Percentiles rank a stretch among this genome's conserved stretches.
Conservation (phyloP, 2,329 filamentous ascomycete species). For the Fusarium piperis region DNA sequence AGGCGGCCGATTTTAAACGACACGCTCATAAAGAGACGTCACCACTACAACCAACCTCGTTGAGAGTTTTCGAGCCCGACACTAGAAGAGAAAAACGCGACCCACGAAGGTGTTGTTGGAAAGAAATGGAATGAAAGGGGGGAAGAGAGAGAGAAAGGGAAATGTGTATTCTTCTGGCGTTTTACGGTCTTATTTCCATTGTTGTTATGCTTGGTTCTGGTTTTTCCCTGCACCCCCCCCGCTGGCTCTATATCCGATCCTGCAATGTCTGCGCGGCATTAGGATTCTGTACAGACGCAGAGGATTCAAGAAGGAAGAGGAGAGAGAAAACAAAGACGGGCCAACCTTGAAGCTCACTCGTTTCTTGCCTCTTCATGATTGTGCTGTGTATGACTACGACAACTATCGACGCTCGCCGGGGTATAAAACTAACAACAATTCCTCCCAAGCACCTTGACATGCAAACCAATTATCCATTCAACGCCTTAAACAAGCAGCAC, state of each 20-base stretch:
- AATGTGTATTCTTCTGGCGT: conserved; percentile 38
- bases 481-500: conserved; percentile 27
- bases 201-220: conserved; percentile 33
- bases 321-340: conserved; percentile 37
- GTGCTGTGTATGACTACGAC: not conserved
- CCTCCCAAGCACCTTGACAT: not conserved
- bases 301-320: conserved; percentile 38
- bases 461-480: conserved; percentile 19
- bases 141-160: conserved; percentile 11
- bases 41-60: not conserved
- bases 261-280: conserved; percentile 31
- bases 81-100: conserved; percentile 25
- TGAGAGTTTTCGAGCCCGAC: not conserved
- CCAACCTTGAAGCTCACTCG: conserved; percentile 26
- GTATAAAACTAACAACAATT: conserved; percentile 13
- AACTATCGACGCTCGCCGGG: conserved; percentile 9
- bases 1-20: conserved; percentile 34
- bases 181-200: conserved; percentile 35
- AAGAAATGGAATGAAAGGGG: not conserved
- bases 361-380: not conserved
- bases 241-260: conserved; percentile 34
- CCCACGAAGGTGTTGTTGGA: conserved; percentile 26
- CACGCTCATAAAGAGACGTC: conserved; percentile 3
- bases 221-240: conserved; percentile 7
- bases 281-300: conserved; percentile 42